Percentiles rank a stretch among this genome's conserved stretches.
These are phyloP conservation scores for Ophiorrhiza pumila DNA, from an alignment of 257 asterid species.

Conservation along the genomic window DNA sequence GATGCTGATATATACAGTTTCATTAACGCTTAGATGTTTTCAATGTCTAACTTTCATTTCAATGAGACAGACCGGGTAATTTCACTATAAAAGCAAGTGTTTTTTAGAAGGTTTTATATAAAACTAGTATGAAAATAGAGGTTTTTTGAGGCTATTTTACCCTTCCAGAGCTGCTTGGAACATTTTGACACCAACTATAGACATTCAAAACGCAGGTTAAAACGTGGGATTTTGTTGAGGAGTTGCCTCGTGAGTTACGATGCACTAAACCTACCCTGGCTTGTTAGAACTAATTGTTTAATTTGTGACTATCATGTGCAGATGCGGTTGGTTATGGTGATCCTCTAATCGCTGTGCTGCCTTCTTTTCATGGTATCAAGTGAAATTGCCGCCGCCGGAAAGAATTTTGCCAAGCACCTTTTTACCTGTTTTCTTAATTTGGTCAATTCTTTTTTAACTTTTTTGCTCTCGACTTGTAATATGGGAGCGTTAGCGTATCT, in stretches of 20 bases:
- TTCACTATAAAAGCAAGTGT: too few relatives aligned
- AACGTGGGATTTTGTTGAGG: too few relatives aligned
- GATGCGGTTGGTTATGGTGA: slow-evolving; percentile 49
- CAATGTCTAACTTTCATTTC: background rate
- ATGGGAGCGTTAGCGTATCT: slow-evolving; percentile 14
- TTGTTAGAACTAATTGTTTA: background rate
- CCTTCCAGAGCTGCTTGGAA: too few relatives aligned
- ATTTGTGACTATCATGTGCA: slow-evolving; percentile 8
- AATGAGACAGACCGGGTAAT: background rate
- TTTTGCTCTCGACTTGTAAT: slow-evolving; percentile 7
- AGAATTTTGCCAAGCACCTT: slow-evolving; percentile 1
- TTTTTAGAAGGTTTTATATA: too few relatives aligned
- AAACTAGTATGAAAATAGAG: background rate
- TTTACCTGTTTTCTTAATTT: background rate
- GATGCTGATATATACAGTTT: too few relatives aligned
- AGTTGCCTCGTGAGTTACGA: too few relatives aligned
- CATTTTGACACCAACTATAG: too few relatives aligned
- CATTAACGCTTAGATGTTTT: background rate
- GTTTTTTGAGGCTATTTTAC: too few relatives aligned
- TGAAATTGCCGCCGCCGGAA: slow-evolving; percentile 22
- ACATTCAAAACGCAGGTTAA: too few relatives aligned
- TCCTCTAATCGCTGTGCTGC: slow-evolving; percentile 45
- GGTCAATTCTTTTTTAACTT: slow-evolving; percentile 10
- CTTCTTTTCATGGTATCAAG: slow-evolving; percentile 44
- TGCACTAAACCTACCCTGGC: too few relatives aligned